Conservation (phyloP, 371 early-diverging fungal species). For the Rhizopus delemar region DNA sequence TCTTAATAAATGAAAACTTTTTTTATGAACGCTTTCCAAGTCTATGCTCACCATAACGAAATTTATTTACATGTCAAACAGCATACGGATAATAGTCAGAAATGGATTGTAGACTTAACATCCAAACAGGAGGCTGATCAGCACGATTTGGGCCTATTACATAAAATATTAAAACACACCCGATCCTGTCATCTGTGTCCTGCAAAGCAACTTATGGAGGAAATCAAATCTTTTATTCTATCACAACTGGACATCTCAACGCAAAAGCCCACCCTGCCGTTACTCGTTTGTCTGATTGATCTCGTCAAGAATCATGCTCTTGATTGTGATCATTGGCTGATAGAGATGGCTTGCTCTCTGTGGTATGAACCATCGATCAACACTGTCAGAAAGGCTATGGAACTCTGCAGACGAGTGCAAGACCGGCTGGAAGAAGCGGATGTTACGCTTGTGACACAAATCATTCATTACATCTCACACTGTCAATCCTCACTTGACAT, state of each 20-base stretch:
- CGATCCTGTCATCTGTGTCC: slow-evolving; percentile 8
- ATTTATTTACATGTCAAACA: background rate
- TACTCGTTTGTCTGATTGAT: slow-evolving; percentile 17
- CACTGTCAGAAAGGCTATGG: slow-evolving; percentile 18
- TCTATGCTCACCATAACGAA: background rate
- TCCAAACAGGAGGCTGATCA: background rate
- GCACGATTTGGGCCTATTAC: slow-evolving; percentile 11
- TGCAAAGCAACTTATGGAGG: slow-evolving; percentile 2
- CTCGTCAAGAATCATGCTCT: slow-evolving; percentile 6
- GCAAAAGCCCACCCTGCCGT: background rate
- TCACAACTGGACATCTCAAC: background rate
- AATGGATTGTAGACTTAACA: background rate
- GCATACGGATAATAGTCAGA: background rate
- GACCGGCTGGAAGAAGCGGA: background rate
- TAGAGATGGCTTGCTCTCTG: background rate
- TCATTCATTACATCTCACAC: slow-evolving; percentile 3
- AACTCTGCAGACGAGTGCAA: slow-evolving; percentile 10
- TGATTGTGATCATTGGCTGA: background rate
- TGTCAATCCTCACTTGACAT: slow-evolving; percentile 1
- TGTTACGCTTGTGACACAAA: background rate
- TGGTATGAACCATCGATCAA: slow-evolving; percentile 14
- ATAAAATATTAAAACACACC: slow-evolving; percentile 12
- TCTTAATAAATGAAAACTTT: background rate
- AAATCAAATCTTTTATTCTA: background rate
- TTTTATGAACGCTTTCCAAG: slow-evolving; percentile 1